phyloP scores from a whole-genome alignment of 2,329 filamentous ascomycete genomes.

The Verticillium isaacii region DNA sequence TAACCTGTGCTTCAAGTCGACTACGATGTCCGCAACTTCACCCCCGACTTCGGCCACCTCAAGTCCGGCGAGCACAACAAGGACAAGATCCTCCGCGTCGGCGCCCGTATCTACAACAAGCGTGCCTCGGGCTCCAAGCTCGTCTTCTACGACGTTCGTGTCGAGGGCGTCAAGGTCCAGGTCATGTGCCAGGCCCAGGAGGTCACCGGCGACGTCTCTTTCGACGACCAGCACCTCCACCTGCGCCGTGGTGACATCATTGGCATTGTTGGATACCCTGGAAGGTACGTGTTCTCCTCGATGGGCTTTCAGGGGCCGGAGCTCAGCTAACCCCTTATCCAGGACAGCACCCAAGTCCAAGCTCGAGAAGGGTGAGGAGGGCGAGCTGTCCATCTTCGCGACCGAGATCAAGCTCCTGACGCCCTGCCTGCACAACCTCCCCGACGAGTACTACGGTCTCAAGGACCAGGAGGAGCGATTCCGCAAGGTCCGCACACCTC shows the following conservation, averaged over 20 bases:
- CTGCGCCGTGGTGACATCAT: constrained; percentile 91
- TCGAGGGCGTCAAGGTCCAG: constrained; percentile 66
- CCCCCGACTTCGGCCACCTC: constrained; percentile 71
- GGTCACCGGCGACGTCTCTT: constrained; percentile 62
- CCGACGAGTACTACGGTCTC: constrained; percentile 88
- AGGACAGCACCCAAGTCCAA: constrained; percentile 86
- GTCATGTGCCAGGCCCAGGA: constrained; percentile 89
- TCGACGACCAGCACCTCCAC: constrained; percentile 84
- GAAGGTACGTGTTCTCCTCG: constrained; percentile 24
- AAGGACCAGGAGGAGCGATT: constrained; percentile 92
- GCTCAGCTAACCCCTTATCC: background rate
- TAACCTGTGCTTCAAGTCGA: constrained; percentile 61
- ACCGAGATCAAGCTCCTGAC: constrained; percentile 80
- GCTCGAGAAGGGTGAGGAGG: constrained; percentile 70
- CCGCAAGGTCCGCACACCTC: constrained; percentile 52
- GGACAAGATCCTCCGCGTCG: constrained; percentile 71
- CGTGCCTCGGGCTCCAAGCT: constrained; percentile 78
- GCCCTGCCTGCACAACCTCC: constrained; percentile 86
- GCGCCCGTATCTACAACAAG: constrained; percentile 85
- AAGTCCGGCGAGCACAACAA: constrained; percentile 83
- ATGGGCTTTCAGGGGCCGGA: too few species aligned
- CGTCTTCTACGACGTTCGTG: constrained; percentile 82
- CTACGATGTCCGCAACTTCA: constrained; percentile 76
- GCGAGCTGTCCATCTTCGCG: constrained; percentile 92
- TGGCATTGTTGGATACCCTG: constrained; percentile 78